Conservation (phyloP, 768 basidiomycete species). For the Mrakia hoshinonis region DNA sequence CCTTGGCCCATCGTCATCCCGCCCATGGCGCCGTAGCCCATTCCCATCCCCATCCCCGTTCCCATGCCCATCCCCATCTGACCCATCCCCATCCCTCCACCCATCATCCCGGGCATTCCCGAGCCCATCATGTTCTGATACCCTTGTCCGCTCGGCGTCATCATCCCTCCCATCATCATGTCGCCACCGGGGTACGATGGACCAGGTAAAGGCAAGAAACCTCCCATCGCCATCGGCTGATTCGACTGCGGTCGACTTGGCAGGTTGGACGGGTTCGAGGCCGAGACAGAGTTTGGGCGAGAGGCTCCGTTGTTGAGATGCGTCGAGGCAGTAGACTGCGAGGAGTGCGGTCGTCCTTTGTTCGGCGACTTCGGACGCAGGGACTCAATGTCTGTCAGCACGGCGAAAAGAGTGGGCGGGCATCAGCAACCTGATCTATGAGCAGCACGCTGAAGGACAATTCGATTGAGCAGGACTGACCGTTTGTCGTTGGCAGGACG, state of each 20-base stretch:
- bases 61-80: conserved; percentile 39
- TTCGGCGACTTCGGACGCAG: conserved; percentile 29
- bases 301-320: conserved; percentile 9
- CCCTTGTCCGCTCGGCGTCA: background rate
- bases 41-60: conserved; percentile 15
- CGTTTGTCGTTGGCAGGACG: conserved; percentile 9
- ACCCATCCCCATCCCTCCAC: conserved; percentile 42
- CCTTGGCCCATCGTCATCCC: background rate
- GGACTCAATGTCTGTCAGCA: conserved; percentile 21
- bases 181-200: background rate
- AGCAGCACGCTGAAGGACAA: background rate
- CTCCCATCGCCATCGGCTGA: background rate
- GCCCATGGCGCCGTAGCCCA: too few relatives aligned
- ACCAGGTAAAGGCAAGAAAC: background rate
- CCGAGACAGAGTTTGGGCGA: background rate
- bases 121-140: background rate
- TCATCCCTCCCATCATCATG: background rate
- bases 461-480: conserved; percentile 1
- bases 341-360: conserved; percentile 23
- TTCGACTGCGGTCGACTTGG: background rate
- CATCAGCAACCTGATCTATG: background rate
- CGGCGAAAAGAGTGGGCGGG: too few relatives aligned
- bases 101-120: conserved; percentile 9
- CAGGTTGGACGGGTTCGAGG: background rate
- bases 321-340: conserved; percentile 7